Evolutionary conservation across 805 yeast species (phyloP), one percentile per base, ranked within the genome.

Genomic region (Zygosaccharomyces lentus): DNA sequence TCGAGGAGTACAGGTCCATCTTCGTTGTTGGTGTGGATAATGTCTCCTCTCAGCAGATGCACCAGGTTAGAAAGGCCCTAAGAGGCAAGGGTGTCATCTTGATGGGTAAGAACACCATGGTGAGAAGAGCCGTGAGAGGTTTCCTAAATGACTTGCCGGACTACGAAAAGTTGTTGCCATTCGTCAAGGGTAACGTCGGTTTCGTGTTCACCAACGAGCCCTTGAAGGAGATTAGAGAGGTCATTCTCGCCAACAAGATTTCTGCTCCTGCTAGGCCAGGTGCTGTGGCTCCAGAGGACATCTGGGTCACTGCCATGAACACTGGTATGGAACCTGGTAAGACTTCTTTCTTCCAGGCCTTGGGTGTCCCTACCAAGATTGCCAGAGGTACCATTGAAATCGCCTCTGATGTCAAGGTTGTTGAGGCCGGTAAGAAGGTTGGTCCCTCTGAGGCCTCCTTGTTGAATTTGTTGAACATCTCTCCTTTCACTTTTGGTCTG

Each of bases 291-390:
- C 98, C 98, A 74, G 84, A 74, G 73, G 97, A 91, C 71, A 98
- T 93, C 69, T 88, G 82, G 84, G 85, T 93, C 64, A 95, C 95
- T 72, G 98, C 98, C 67, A 95, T 96, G 76, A 93, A 93, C 96
- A 93, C 99, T 66, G 97, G 98, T 86, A 90, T 93, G 96, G 99
- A 93, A 81, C 99, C 99, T 77, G 98, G 98, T 85, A 93, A 93
- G 88, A 93, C 99, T 70, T 93, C 99, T 72, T 93, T 93, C 95
- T 93, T 93, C 98, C 99, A 93, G 84, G 99, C 99, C 72, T 84
- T 93, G 69, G 98, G 98, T 87, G 96, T 93, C 69, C 99, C 99
- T 83, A 93, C 99, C 87, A 93, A 93, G 95, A 93, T 93, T 89
- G 93, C 96, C 77, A 90, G 99, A 87, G 99, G 99, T 93, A 89